Percentiles rank a stretch among this genome's conserved stretches.
These are phyloP conservation scores for Fraxinus latifolia DNA, from an alignment of 305 asterid species.

Conservation along the genomic window DNA sequence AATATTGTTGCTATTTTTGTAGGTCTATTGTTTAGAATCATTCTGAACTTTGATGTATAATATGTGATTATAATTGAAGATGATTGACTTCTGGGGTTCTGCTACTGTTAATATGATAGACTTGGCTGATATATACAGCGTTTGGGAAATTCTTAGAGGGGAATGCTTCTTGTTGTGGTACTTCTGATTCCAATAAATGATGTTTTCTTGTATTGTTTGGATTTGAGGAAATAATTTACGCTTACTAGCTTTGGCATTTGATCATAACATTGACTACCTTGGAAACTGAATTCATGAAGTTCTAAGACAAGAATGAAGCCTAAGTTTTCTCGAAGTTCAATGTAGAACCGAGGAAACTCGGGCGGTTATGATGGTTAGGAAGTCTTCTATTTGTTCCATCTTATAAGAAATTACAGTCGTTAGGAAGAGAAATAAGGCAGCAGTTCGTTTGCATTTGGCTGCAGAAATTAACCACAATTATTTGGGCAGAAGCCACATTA, in stretches of 20 bases:
- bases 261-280: not conserved
- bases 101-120: not conserved
- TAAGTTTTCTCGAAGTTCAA: slow-evolving; percentile 8
- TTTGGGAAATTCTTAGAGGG: slow-evolving; percentile 3
- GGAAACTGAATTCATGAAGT: not conserved
- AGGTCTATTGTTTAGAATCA: not conserved
- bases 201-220: not conserved
- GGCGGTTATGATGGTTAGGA: not conserved
- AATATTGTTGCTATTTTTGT: not conserved
- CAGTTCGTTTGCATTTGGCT: not conserved
- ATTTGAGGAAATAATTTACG: not conserved
- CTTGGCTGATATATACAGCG: not conserved
- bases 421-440: not conserved
- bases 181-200: not conserved
- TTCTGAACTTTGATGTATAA: not conserved
- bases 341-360: slow-evolving; percentile 18
- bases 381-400: not conserved
- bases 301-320: not conserved
- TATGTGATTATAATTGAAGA: slow-evolving; percentile 12
- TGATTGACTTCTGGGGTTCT: slow-evolving; percentile 10
- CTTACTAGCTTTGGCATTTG: not conserved
- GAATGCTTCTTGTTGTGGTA: not conserved
- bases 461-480: slow-evolving; percentile 7
- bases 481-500: slow-evolving; percentile 18
- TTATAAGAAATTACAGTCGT: not conserved